Conservation (phyloP, 2,329 filamentous ascomycete genomes). For the Coleophoma eucalyptorum region DNA sequence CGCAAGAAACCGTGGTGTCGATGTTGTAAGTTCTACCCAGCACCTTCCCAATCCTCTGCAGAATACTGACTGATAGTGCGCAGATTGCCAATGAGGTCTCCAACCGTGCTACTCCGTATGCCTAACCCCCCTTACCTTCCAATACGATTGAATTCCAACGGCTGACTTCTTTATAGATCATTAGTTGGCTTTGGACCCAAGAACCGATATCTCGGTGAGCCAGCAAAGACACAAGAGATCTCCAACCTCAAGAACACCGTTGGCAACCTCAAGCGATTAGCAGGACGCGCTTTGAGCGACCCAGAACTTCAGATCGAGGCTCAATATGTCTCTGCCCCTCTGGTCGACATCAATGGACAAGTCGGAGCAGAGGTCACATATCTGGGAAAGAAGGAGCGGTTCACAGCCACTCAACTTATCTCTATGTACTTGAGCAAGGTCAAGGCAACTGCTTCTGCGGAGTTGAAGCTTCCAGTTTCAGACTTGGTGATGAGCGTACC, state of each 20-base stretch:
- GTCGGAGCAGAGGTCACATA: constrained; percentile 93
- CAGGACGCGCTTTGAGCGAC: constrained; percentile 81
- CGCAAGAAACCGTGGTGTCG: constrained; percentile 96
- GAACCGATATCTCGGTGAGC: constrained; percentile 88
- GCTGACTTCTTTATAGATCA: constrained; percentile 50
- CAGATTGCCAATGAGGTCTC: constrained; percentile 99
- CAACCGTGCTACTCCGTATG: constrained; percentile 96
- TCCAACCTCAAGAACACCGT: constrained; percentile 99
- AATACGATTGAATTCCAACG: not conserved
- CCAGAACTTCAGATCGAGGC: constrained; percentile 93
- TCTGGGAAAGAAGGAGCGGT: constrained; percentile 90
- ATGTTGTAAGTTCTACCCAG: constrained; percentile 71
- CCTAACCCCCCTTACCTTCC: constrained; percentile 22
- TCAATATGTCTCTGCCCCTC: constrained; percentile 78
- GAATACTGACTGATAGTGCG: constrained; percentile 27
- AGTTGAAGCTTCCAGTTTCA: constrained; percentile 86
- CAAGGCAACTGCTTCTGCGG: constrained; percentile 79
- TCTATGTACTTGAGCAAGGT: constrained; percentile 97
- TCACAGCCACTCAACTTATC: constrained; percentile 88
- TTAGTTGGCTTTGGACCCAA: constrained; percentile 95
- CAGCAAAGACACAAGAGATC: constrained; percentile 97
- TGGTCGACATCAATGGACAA: constrained; percentile 89
- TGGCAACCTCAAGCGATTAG: constrained; percentile 85
- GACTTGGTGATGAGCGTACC: constrained; percentile 94
- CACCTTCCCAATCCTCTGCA: constrained; percentile 8